Evolutionary conservation across 495 filamentous ascomycete species (phyloP), one percentile per base, ranked within the genome.

Genomic region (Staphylotrichum longicolle): DNA sequence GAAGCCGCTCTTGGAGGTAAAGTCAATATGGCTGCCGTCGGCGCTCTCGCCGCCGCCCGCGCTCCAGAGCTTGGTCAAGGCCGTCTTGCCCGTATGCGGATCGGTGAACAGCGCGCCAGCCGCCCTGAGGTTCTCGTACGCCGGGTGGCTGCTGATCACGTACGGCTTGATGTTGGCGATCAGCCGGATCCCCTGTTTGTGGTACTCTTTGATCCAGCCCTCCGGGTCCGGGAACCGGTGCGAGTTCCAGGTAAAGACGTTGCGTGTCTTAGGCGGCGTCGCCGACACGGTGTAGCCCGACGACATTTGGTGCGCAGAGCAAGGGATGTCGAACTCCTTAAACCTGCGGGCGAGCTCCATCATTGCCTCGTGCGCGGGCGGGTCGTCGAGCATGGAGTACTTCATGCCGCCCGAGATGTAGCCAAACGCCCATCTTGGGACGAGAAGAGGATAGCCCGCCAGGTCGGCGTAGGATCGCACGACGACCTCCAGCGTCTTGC

Each of bases 141-240:
- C 82, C 0, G 86, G 86, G 59, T 90, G 87, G 37, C 76, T 87
- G 8, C 73, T 77, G 6, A 90, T 75, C 7, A 88, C 74, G 69
- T 89, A 89, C 0, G 87, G 87, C 73, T 89, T 90, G 66, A 88
- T 82, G 68, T 90, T 88, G n/a, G 83, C 83, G 33, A 89, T 71
- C 8, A 89, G 72, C 5, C 85, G 79, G 59, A 90, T 85, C 3
- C 86, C 86, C 33, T 80, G 77, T 50, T 74, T 71, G 66, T 88
- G 86, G 70, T 82, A 85, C 60, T 83, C 79, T 15, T 78, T 71
- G 42, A 83, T 79, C 74, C 85, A 88, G 3, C 67, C 80, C 58
- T 85, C 78, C 5, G 87, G 86, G 61, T 88, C 78, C 8, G 85
- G 86, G 69, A 88, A 90, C 5, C 86, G 80, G 60, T 85, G 77